Evolutionary conservation across 495 filamentous ascomycete genomes (phyloP).

Genomic region (Annulohypoxylon maeteangense): DNA sequence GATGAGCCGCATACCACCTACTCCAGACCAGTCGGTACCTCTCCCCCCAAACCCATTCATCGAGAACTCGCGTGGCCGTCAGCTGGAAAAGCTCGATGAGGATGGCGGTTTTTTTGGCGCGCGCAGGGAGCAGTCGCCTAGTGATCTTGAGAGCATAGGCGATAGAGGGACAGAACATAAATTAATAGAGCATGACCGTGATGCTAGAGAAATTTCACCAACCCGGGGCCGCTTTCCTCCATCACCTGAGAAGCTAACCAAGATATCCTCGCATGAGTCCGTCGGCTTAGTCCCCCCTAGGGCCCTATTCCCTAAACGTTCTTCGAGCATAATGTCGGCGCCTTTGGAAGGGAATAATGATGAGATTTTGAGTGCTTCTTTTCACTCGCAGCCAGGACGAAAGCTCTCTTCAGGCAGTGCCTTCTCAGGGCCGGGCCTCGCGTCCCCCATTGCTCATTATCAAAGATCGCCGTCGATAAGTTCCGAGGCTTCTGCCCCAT

Average conservation of each 20-base stretch:
- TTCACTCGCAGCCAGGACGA: conserved; percentile 57
- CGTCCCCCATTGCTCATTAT: conserved; percentile 68
- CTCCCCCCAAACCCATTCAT: conserved; percentile 52
- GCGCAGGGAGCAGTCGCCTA: conserved; percentile 58
- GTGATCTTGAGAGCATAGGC: conserved; percentile 39
- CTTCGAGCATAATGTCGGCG: conserved; percentile 61
- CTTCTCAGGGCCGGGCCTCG: conserved; percentile 48
- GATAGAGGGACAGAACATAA: conserved; percentile 21
- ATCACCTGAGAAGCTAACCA: conserved; percentile 54
- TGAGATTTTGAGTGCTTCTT: conserved; percentile 54
- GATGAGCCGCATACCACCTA: conserved; percentile 71
- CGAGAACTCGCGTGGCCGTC: conserved; percentile 47
- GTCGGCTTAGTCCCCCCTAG: conserved; percentile 55
- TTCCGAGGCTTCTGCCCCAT: conserved; percentile 72
- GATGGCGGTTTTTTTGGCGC: conserved; percentile 50
- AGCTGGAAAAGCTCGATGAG: conserved; percentile 46
- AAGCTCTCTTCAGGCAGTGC: conserved; percentile 74
- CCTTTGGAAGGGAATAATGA: conserved; percentile 53
- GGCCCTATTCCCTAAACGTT: conserved; percentile 57
- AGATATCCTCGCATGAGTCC: conserved; percentile 54
- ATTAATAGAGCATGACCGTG: conserved; percentile 2
- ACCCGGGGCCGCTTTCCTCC: conserved; percentile 29
- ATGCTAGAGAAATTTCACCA: conserved; percentile 35
- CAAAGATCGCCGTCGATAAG: conserved; percentile 81
- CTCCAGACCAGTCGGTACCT: conserved; percentile 60